Evolutionary conservation across 2,329 filamentous ascomycete genomes (phyloP).

Genomic region (Sporothrix luriei): DNA sequence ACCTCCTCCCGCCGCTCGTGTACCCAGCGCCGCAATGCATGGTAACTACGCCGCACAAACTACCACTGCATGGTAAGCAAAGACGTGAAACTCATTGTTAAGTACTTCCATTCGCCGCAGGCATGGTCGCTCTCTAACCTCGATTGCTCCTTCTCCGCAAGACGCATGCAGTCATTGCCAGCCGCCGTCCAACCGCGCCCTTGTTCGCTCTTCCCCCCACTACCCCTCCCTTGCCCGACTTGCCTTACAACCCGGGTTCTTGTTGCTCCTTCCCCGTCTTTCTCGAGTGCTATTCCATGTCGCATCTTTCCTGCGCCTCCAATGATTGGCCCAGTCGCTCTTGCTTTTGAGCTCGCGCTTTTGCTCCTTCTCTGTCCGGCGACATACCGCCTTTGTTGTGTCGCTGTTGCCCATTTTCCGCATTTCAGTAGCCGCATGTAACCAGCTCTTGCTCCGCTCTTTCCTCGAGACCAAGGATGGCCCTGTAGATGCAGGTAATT

Average conservation of each 20-base stretch:
- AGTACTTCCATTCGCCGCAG: not conserved
- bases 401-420: constrained; percentile 16
- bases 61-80: not conserved
- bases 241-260: constrained; percentile 21
- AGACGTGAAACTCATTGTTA: not conserved
- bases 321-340: not conserved
- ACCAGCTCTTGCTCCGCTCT: constrained; percentile 14
- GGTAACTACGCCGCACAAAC: no score
- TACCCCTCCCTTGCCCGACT: constrained; percentile 22
- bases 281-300: not conserved
- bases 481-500: constrained; percentile 18
- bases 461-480: constrained; percentile 3
- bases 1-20: not conserved
- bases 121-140: not conserved
- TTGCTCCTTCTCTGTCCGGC: constrained; percentile 16
- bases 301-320: no score
- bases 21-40: not conserved
- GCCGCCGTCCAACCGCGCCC: not conserved
- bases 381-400: not conserved
- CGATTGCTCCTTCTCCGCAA: not conserved
- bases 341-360: not conserved
- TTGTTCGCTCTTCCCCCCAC: constrained; percentile 15
- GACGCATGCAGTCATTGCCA: constrained; percentile 11
- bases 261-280: constrained; percentile 16
- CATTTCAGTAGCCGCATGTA: constrained; percentile 1